Base-by-base conservation (phyloP, 106 monocot genomes). In the Dendrobium nobile region DNA sequence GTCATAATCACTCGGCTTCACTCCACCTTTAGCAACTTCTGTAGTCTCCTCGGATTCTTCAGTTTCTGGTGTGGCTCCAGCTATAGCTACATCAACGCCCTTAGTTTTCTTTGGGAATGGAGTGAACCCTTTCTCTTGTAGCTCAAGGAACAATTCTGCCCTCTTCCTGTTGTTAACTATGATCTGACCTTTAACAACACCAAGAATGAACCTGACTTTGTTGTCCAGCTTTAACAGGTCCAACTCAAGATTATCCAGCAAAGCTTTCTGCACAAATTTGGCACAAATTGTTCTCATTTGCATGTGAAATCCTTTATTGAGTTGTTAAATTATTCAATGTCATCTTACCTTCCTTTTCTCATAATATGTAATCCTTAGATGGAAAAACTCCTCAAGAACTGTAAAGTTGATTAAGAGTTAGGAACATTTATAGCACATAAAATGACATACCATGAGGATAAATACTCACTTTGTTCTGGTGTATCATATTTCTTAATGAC, bases 341-440 rank as follows among this genome's bases (percentile, higher is more conserved):
- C 4, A 61, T 27, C 79, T 76, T 10, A 94, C 96, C 94, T 90
- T 98, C 86, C 97, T 88, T 81, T 92, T 95, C 75, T 85, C 92
- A 64, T 98, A 98, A 78, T 82, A 91, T 54, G 85, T 78, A 41
- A 94, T 77, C 79, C 97, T 86, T 56, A 98, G 54, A 67, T 81
- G 74, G 58, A 86, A 95, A 82, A 98, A 95, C 6, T 98, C 97
- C 44, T 95, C 86, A 48, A 95, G 87, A 72, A 98, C 97, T 98
- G 89, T 44, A 64, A 77, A 75, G 5, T 84, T 67, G n/a, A 74
- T 74, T 37, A 41, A 19, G 37, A 31, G 74, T 79, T 1, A 78
- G 67, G 1, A 79, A 41, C 7, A 76, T 48, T 47, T 48, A 44
- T 43, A 27, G 42, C 0, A 42, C 9, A 70, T 47, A 18, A 26